Base-by-base conservation (phyloP, 495 filamentous ascomycete species). In the Durotheca rogersii region DNA sequence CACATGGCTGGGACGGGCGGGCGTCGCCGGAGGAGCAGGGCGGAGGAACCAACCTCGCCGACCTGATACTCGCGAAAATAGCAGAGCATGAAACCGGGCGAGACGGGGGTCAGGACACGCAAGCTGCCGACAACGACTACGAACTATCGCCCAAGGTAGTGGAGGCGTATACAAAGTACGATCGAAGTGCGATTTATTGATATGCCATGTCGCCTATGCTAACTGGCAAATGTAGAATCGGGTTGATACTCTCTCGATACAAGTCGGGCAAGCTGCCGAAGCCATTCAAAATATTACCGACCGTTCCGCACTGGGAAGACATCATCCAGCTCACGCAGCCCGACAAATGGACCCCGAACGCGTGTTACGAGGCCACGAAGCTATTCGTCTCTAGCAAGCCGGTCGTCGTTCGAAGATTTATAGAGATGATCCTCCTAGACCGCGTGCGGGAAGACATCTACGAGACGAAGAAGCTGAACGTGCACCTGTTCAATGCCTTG, bases 241-340 rank as follows among this genome's bases (percentile, higher is more conserved):
- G 90, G 40, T 77, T 89, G 58, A 82, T 97, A 39, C 80, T 97
- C 31, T 90, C 89, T 6, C 81, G 92, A 40, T 96, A 96, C 71
- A 95, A 95, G 65, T 93, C 89, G 7, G 93, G 93, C 15, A 89
- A 89, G 55, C 79, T 97, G 17, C 94, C 93, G 9, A 97, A 97
- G 69, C 92, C 91, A 1, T 94, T 99, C 80, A 97, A 97, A 69
- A 88, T 97, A 50, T 79, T 99, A 21, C 93, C 94, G 0, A 87
- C 89, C 2, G 80, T 97, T 6, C 90, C 90, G 2, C 83, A 90
- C 58, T 95, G 89, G 88, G 87, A 89, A 56, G 87, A 87, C 14
- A 87, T 96, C 32, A 81, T 96, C 55, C 75, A 81, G 44, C 81
- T 93, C 49, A 94, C 90, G 10, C 80, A 80, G 3, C 90, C 90